phyloP scores from a whole-genome alignment of 768 basidiomycete genomes.

The Macrolepiota dolichaula region DNA sequence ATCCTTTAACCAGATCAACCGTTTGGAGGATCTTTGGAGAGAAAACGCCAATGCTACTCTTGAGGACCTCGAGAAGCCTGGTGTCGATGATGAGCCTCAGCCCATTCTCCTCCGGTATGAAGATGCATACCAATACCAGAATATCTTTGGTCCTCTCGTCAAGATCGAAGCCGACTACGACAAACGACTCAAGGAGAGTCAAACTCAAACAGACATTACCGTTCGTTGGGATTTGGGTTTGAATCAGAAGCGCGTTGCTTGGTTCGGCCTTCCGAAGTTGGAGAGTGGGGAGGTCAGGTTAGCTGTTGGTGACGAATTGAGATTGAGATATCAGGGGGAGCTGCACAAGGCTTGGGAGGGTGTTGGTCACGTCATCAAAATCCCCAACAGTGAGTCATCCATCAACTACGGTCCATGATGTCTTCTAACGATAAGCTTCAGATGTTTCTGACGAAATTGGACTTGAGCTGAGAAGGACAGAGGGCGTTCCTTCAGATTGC shows the following conservation, averaged over 20 bases:
- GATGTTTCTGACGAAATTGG: constrained; percentile 99
- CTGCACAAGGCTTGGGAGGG: constrained; percentile 95
- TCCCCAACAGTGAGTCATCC: constrained; percentile 84
- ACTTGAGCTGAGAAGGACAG: constrained; percentile 83
- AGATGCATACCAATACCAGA: constrained; percentile 99
- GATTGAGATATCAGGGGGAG: constrained; percentile 86
- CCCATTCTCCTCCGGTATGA: constrained; percentile 88
- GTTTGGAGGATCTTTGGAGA: constrained; percentile 96
- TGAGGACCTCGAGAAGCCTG: constrained; percentile 95
- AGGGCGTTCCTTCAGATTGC: constrained; percentile 91
- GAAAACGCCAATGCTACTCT: constrained; percentile 93
- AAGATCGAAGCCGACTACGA: constrained; percentile 99
- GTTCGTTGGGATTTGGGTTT: constrained; percentile 97
- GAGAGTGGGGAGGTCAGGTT: constrained; percentile 97
- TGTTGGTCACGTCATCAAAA: constrained; percentile 97
- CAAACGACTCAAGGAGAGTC: constrained; percentile 95
- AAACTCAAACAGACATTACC: constrained; percentile 95
- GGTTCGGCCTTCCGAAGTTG: constrained; percentile 94
- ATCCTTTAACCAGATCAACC: constrained; percentile 94
- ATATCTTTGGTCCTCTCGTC: constrained; percentile 97
- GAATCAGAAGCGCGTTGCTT: constrained; percentile 98
- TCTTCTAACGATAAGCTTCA: constrained; percentile 24
- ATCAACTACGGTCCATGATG: constrained; percentile 2
- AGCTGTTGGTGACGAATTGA: constrained; percentile 93
- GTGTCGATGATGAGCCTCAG: constrained; percentile 97